Evolutionary conservation across 805 yeast species (phyloP), one percentile per base, ranked within the genome.

Genomic region (Lipomyces kockii): DNA sequence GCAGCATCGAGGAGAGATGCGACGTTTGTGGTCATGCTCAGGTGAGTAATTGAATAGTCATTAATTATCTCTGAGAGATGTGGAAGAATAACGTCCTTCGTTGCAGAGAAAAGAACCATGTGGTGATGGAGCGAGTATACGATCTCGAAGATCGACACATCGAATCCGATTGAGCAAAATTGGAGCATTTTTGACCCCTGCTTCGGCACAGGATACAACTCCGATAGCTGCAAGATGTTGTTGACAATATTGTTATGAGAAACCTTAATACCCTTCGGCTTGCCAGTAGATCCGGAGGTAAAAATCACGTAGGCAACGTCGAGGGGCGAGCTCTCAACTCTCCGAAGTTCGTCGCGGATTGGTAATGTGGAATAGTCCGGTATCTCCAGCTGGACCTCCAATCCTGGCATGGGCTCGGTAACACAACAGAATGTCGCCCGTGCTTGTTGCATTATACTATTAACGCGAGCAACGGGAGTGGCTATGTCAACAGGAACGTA

Each of bases 1-100:
- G 89, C 95, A 52, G 96, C 94, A 83, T 96, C 86, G 76, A 91
- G 84, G 74, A 96, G 90, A 39, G 97, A 95, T 66, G 97, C 97
- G 64, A 91, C 64, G 6, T 69, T 65, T 1, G 75, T 70, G 2
- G 75, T 73, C 66, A 73, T 39, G 58, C 74, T 74, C 39, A 73
- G 57, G 61, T 73, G 74, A 11, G 71, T 68, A 32, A 73, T 62
- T 43, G 32, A 29, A 12, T 62, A 39, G 1, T 43, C 62, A 3
- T 39, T 27, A 20, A 73, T 58, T 7, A 64, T 54, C 8, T 59
- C 53, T 7, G 72, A 63, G 17, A 73, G 39, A 22, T 61, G 66
- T 35, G 66, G 70, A 14, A 73, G 52, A 5, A 73, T 12, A 34
- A 64, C n/a, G 14, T 63, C 55, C 20, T 57, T 61, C 11, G 62